A percentile compares a stretch with the other conserved stretches of the same genome.
phyloP scores from a whole-genome alignment of 2,329 filamentous ascomycete genomes.

The Trichoderma sp. region DNA sequence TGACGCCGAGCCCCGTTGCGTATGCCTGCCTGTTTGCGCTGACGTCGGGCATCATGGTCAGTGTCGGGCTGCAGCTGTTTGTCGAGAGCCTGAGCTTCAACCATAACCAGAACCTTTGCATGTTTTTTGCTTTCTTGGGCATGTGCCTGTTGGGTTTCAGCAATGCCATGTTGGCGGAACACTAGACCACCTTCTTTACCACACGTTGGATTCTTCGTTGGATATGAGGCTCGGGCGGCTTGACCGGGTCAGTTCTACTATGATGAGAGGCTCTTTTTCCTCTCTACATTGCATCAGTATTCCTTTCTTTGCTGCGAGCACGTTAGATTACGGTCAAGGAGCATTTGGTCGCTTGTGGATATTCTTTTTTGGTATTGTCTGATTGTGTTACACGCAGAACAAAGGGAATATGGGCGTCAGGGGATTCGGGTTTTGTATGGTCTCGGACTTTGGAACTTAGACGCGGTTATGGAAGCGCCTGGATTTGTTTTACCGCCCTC shows the following conservation, averaged over 20 bases:
- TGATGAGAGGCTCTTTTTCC: background rate
- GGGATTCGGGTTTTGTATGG: background rate
- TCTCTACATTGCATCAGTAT: background rate
- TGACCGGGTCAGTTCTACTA: background rate
- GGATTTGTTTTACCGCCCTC: background rate
- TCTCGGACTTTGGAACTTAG: background rate
- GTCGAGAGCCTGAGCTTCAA: constrained; percentile 82
- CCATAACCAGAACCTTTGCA: constrained; percentile 75
- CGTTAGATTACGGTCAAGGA: constrained; percentile 31
- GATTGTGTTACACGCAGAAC: background rate
- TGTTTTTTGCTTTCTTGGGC: constrained; percentile 77
- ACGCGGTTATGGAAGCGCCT: background rate
- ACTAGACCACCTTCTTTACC: constrained; percentile 36
- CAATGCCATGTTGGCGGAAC: constrained; percentile 73
- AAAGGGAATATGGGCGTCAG: background rate
- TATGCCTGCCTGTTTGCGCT: constrained; percentile 85
- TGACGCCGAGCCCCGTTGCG: constrained; percentile 56
- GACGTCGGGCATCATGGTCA: constrained; percentile 94
- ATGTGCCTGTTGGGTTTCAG: constrained; percentile 88
- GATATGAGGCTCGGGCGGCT: background rate
- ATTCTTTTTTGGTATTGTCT: background rate
- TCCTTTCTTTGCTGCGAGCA: background rate
- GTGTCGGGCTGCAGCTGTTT: constrained; percentile 86
- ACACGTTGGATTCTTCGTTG: background rate
- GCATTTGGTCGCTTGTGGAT: constrained; percentile 34